phyloP scores from a whole-genome alignment of 2,329 filamentous ascomycete species.

The Pyrenophora graminea region DNA sequence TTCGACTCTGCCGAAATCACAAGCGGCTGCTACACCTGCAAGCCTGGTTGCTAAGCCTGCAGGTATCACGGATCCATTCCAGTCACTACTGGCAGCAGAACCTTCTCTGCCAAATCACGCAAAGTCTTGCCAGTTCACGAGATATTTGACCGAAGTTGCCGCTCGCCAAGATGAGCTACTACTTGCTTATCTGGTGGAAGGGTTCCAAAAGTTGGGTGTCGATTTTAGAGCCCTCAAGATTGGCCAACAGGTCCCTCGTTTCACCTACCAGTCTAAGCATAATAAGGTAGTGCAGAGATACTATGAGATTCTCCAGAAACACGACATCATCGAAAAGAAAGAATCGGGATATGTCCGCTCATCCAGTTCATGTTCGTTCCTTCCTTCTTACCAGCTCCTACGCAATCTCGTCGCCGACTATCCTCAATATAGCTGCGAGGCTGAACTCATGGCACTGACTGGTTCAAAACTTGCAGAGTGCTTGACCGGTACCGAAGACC shows the following conservation, averaged over 20 bases:
- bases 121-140: constrained; percentile 7
- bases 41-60: background rate
- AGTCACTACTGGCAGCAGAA: constrained; percentile 6
- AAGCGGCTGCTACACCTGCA: background rate
- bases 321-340: constrained; percentile 9
- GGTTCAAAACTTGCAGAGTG: constrained; percentile 19
- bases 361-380: background rate
- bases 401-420: constrained; percentile 5
- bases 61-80: constrained; percentile 3
- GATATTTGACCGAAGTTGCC: constrained; percentile 7
- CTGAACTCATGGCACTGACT: constrained; percentile 14
- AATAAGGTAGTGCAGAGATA: constrained; percentile 9
- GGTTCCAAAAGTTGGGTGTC: constrained; percentile 13
- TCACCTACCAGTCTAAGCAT: constrained; percentile 13
- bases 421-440: constrained; percentile 17
- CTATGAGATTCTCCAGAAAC: constrained; percentile 13
- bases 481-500: constrained; percentile 15
- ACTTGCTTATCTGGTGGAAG: constrained; percentile 21
- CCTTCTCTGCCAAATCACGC: background rate
- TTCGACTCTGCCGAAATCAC: background rate
- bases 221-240: constrained; percentile 3
- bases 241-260: constrained; percentile 7
- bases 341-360: constrained; percentile 1
- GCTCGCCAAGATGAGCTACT: constrained; percentile 17
- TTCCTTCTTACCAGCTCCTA: constrained; percentile 1